Base-by-base conservation (phyloP, 2,329 filamentous ascomycete genomes). In the Diplodia intermedia region DNA sequence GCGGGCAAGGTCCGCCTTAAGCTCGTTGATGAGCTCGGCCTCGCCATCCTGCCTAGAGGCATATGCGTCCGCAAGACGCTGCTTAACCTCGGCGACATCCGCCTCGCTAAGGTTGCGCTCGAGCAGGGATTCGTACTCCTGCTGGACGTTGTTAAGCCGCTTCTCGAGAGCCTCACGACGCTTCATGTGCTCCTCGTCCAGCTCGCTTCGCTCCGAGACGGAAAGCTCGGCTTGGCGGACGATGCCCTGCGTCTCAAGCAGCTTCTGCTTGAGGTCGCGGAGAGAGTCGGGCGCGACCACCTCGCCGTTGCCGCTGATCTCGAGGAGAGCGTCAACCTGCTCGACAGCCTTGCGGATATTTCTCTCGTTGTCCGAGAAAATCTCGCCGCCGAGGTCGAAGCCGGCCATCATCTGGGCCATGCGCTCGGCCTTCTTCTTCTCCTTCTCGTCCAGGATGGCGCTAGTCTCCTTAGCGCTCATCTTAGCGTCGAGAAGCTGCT, bases 351-450 rank as follows among this genome's bases (percentile, higher is more conserved):
- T 89, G 69, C 91, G 89, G 69, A 99, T 92, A 62, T 89, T 90
- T 71, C 90, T 88, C 79, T 99, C 95, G 73, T 97, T 97, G 69
- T 95, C 91, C 72, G 93, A 97, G 79, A 98, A 97, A 38, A 96
- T 90, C 68, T 97, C 94, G 60, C 91, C 90, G 54, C 93, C 94
- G 40, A 99, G 87, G 75, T 99, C 94, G 75, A 99, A 98, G 3
- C 94, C 93, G 69, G 95, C 95, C 94, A 99, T 97, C 95, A 99
- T 99, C 86, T 97, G 92, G 53, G 95, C 95, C 95, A 99, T 99
- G 82, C 96, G 95, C 82, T 99, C 95, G 0, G 94, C 93, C 86
- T 99, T 99, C 83, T 93, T 94, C 85, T 93, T 94, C 82, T 98
- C 96, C 85, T 99, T 99, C 81, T 98, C 95, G 73, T 98, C 94